These are phyloP conservation scores for Paspalum vaginatum DNA, from an alignment of 176 grass and related monocot genomes.

Conservation along the genomic window DNA sequence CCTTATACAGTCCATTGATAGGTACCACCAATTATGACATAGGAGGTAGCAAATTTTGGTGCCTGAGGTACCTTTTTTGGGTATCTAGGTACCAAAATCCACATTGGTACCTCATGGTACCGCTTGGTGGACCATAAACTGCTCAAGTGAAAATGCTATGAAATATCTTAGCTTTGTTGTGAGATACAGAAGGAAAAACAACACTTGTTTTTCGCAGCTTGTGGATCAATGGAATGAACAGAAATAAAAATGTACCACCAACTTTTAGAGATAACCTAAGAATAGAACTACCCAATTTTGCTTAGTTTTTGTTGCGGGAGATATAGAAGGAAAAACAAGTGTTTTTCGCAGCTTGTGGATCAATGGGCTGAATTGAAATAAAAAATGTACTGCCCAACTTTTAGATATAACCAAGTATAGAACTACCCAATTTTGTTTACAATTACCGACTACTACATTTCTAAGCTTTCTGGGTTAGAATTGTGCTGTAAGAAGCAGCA, in stretches of 20 bases:
- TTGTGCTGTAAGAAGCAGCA: neutral
- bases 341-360: constrained; percentile 1
- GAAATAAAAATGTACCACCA: neutral
- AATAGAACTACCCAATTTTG: neutral
- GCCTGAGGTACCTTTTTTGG: neutral
- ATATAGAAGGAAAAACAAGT: neutral
- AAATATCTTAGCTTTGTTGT: constrained; percentile 9
- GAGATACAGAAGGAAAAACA: neutral
- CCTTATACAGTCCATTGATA: neutral
- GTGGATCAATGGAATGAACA: neutral
- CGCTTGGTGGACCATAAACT: neutral
- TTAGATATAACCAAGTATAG: constrained; percentile 2
- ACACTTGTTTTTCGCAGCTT: neutral
- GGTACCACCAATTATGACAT: neutral
- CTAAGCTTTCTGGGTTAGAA: constrained; percentile 18
- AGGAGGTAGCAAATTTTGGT: neutral
- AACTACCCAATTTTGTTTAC: neutral
- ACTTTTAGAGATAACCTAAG: neutral
- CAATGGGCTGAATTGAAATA: neutral
- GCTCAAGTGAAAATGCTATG: neutral
- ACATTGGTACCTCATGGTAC: neutral
- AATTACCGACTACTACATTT: neutral
- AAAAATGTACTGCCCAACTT: neutral
- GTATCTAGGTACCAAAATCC: neutral
- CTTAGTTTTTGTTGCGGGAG: neutral